Base-by-base conservation (phyloP, 768 basidiomycete species). In the Suillus americanus region DNA sequence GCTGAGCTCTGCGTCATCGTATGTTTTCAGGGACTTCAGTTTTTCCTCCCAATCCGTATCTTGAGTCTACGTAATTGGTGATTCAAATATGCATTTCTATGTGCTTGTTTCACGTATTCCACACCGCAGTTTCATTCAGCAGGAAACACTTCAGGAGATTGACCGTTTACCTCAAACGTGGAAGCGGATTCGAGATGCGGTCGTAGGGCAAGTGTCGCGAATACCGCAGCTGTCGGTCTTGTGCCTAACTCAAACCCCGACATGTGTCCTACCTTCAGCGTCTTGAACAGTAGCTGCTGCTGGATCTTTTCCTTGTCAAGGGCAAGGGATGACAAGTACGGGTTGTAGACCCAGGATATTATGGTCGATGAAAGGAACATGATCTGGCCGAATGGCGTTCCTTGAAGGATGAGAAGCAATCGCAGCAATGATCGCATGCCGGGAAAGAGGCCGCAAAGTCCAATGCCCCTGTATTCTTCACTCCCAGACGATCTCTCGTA, bases 221-320 rank as follows among this genome's bases (percentile, higher is more conserved):
- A 67, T 20, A 71, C 65, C 1, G 69, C 62, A 65, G 68, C 74
- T 16, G 66, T 68, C 3, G 62, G 40, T 41, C 68, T 62, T 18
- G 69, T 74, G 45, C 70, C 65, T 18, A 67, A 66, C 10, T 57
- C 30, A 38, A 67, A 71, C 33, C 61, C 65, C 8, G 33, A 62
- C 64, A 69, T 63, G 0, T 64, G 70, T 25, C 20, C 63, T 65
- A 0, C 33, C 18, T 28, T 20, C 40, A 18, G 25, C 5, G 40
- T 20, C 37, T 30, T 12, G 12, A 25, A 16, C 43, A 30, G 30
- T 30, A 30, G 30, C 30, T 30, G 30, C 30, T 30, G 30, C 5
- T 4, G 30, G 20, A 55, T 13, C 7, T 37, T 56, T 30, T 60
- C 23, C 35, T 56, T 62, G 20, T 80, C 78, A 76, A 80, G n/a